Evolutionary conservation across 768 basidiomycete genomes (phyloP).

Genomic region (Pisolithus microcarpus): DNA sequence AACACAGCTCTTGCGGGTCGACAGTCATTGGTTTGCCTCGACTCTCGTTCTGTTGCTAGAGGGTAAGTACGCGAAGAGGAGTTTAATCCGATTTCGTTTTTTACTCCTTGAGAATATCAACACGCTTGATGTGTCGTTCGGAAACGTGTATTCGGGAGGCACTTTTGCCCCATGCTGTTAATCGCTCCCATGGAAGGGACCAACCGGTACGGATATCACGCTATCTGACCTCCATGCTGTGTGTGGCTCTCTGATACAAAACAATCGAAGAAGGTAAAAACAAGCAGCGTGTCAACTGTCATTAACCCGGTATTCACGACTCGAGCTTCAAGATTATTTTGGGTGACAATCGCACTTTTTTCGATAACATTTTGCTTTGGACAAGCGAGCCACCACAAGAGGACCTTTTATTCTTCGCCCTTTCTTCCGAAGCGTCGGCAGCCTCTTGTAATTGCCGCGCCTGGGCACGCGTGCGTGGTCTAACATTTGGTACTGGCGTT

Average conservation of each 20-base stretch:
- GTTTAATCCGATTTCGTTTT: too few species aligned
- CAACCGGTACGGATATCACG: too few species aligned
- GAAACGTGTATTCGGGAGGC: too few species aligned
- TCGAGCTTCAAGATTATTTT: not conserved
- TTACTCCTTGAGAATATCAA: too few species aligned
- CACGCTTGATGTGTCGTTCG: too few species aligned
- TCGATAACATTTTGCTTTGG: not conserved
- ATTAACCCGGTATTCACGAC: not conserved
- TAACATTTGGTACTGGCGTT: not conserved
- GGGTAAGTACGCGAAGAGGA: too few species aligned
- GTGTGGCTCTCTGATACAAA: not conserved
- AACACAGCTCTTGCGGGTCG: too few species aligned
- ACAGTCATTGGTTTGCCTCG: not conserved
- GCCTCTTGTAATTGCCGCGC: not conserved
- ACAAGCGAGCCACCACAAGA: not conserved
- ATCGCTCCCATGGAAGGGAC: too few species aligned
- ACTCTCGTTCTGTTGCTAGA: too few species aligned
- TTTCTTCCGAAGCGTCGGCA: too few species aligned
- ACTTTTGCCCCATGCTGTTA: too few species aligned
- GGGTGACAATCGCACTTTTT: not conserved
- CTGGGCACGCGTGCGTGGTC: not conserved
- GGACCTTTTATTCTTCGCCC: not conserved
- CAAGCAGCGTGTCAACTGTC: not conserved
- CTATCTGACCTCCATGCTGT: not conserved
- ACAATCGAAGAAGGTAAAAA: too few species aligned